Evolutionary conservation across 2,329 filamentous ascomycete species (phyloP), one percentile per base, ranked within the genome.

Genomic region (Tympanopsis confertula): DNA sequence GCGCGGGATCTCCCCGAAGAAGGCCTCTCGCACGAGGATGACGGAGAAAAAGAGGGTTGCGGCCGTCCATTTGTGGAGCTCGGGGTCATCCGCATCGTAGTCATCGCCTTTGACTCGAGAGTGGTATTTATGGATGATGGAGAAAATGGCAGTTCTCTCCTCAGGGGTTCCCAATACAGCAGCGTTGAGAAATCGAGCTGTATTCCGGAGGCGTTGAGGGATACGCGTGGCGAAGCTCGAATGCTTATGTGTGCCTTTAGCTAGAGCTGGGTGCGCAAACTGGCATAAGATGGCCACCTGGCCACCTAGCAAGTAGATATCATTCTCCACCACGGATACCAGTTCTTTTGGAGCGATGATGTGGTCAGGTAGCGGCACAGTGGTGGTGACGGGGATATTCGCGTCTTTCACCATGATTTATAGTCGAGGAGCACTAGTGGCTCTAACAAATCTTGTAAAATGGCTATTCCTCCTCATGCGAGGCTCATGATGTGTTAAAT

Each of bases 1-100:
- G 10, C n/a, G 24, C 10, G 24, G 32, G 7, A 40, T n/a, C 14
- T 37, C 14, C 14, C 42, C 43, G 40, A 49, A 50, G 42, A 52
- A 50, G 14, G 45, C 40, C 38, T 53, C 50, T 26, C 47, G 45
- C 13, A 51, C 50, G n/a, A 45, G 29, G 5, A 50, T 36, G 2
- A 51, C 40, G 5, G 44, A 41, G 17, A 50, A 41, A 36, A 51
- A 53, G 17, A 53, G 43, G 3, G 51, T 54, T 3, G 51, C 51
- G 2, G 49, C 51, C 2, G 47, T 52, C 49, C 50, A 52, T 24
- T 47, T 49, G 38, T 52, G 50, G n/a, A 52, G 42, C 35, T 52
- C 49, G 1, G 48, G 46, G 24, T 52, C 49, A 37, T 53, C 43
- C 12, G 51, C 48, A 22, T 45, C 41, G 40, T 54, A 54, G 14